Percentiles rank a stretch among this genome's conserved stretches.
Evolutionary conservation across 2,329 filamentous ascomycete species (phyloP).

Genomic region (Colletotrichum lentis): DNA sequence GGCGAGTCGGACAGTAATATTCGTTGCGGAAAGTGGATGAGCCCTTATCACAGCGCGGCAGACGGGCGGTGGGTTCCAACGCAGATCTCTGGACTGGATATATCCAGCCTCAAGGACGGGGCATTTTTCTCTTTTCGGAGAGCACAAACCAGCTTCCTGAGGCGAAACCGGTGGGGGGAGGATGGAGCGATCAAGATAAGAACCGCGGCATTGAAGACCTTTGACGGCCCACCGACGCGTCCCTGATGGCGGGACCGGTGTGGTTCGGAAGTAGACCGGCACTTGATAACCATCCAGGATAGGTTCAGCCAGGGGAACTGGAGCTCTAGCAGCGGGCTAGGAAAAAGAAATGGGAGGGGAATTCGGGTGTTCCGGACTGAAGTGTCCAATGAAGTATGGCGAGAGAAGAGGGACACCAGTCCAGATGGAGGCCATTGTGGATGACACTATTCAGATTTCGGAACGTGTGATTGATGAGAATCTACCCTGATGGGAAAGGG

Average conservation of each 20-base stretch:
- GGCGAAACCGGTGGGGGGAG: constrained; percentile 34
- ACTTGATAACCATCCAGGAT: constrained; percentile 27
- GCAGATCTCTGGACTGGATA: constrained; percentile 25
- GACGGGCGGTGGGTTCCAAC: constrained; percentile 16
- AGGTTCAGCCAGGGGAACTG: constrained; percentile 28
- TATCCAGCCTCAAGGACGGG: background rate
- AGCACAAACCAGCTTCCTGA: constrained; percentile 29
- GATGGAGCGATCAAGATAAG: constrained; percentile 35
- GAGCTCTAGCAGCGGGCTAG: constrained; percentile 32
- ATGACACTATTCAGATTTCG: constrained; percentile 11
- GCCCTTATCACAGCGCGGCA: constrained; percentile 31
- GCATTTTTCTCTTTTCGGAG: constrained; percentile 6
- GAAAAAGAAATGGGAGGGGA: constrained; percentile 24
- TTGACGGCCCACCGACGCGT: constrained; percentile 30
- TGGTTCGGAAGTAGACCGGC: constrained; percentile 35
- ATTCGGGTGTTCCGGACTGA: constrained; percentile 23
- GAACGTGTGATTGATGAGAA: background rate
- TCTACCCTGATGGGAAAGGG: background rate
- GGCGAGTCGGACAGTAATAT: constrained; percentile 31
- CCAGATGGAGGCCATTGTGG: constrained; percentile 19
- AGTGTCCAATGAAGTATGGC: constrained; percentile 14
- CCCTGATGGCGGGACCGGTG: constrained; percentile 24
- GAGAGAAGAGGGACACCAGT: background rate
- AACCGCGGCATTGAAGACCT: constrained; percentile 22
- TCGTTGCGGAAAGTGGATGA: constrained; percentile 36